Conservation (phyloP, 345 rosid species). For the Populus simonii region DNA sequence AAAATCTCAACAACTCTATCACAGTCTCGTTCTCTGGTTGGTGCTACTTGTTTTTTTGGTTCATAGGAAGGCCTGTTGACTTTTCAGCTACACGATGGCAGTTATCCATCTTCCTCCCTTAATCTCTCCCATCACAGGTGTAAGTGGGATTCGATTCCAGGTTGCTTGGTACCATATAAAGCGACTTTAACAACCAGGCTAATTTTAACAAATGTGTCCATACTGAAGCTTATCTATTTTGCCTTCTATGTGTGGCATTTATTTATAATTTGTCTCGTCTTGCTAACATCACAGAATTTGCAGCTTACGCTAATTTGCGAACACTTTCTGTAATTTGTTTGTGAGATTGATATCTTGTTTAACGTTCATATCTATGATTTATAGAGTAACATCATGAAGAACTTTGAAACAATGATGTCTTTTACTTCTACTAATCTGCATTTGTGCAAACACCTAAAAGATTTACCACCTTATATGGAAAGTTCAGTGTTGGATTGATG, state of each 20-base stretch:
- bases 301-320: neutral
- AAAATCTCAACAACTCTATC: neutral
- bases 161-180: neutral
- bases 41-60: neutral
- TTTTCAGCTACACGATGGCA: neutral
- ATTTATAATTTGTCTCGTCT: neutral
- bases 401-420: neutral
- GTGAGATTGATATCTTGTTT: neutral
- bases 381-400: neutral
- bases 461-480: neutral
- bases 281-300: neutral
- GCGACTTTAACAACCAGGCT: neutral
- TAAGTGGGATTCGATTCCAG: neutral
- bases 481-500: slow-evolving; percentile 9
- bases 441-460: neutral
- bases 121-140: neutral
- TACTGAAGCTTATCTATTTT: neutral
- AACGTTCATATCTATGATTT: neutral
- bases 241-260: neutral
- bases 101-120: neutral
- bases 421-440: neutral
- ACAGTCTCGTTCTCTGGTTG: neutral
- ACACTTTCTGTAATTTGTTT: slow-evolving; percentile 1
- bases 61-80: neutral
- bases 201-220: neutral